phyloP scores from a whole-genome alignment of 768 basidiomycete species.

The Rhodotorula toruloides region DNA sequence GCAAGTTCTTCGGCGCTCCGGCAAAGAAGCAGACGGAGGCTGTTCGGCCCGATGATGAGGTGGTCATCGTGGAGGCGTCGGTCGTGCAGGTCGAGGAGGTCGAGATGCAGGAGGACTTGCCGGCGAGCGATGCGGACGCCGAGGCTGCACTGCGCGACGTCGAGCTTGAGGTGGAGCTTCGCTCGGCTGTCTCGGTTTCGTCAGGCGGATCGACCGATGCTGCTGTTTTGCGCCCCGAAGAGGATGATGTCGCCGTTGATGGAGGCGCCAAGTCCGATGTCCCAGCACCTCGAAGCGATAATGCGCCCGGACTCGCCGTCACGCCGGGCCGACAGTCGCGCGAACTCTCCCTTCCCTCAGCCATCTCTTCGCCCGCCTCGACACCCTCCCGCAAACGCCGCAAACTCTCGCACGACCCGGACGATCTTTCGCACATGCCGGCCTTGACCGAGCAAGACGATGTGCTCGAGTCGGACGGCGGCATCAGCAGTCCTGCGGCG shows the following conservation, averaged over 20 bases:
- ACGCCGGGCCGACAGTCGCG: no score
- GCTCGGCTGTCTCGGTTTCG: neutral
- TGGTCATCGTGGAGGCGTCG: neutral
- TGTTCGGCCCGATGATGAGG: no score
- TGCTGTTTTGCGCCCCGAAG: no score
- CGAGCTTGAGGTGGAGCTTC: slow-evolving; percentile 17
- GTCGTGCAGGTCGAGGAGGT: neutral
- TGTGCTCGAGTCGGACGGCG: neutral
- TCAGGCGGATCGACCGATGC: neutral
- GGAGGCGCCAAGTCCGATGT: no score
- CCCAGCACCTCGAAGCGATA: no score
- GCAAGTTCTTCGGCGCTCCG: slow-evolving; percentile 30
- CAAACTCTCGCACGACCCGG: neutral
- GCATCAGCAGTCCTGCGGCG: slow-evolving; percentile 24
- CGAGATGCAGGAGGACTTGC: neutral
- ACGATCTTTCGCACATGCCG: neutral
- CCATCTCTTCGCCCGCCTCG: slow-evolving; percentile 11
- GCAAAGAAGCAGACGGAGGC: neutral
- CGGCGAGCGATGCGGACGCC: slow-evolving; percentile 10
- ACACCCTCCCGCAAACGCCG: slow-evolving; percentile 7
- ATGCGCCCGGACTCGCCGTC: no score
- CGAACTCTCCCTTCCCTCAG: neutral
- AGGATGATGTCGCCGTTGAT: no score
- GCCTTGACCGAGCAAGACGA: neutral
- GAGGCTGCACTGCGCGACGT: slow-evolving; percentile 14